Evolutionary conservation across 1,284 basidiomycete genomes (phyloP).

Genomic region (Pseudozyma sp.): DNA sequence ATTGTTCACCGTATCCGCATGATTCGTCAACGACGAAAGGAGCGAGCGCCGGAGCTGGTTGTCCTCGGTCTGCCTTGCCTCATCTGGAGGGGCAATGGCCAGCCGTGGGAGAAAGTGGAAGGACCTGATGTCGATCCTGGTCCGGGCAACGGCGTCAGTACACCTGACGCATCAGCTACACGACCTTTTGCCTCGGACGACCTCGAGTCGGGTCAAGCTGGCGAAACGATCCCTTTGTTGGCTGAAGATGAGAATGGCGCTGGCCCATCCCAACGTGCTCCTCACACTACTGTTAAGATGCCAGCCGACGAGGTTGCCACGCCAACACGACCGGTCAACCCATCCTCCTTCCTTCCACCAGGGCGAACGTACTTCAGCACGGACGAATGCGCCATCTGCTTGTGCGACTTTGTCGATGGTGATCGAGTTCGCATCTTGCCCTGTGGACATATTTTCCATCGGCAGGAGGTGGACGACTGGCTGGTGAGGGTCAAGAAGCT

Average conservation of each 20-base stretch:
- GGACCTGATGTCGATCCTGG: slow-evolving; percentile 49
- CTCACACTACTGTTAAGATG: slow-evolving; percentile 22
- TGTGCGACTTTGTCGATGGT: slow-evolving; percentile 65
- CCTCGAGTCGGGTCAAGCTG: slow-evolving; percentile 29
- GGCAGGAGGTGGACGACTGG: slow-evolving; percentile 67
- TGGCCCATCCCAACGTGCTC: slow-evolving; percentile 37
- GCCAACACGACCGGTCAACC: slow-evolving; percentile 17
- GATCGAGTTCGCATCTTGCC: slow-evolving; percentile 65
- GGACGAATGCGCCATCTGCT: slow-evolving; percentile 67
- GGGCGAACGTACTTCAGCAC: slow-evolving; percentile 59
- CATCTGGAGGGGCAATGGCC: slow-evolving; percentile 62
- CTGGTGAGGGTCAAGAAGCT: slow-evolving; percentile 62
- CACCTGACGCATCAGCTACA: neutral
- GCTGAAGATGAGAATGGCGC: slow-evolving; percentile 48
- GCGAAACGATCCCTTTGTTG: slow-evolving; percentile 39
- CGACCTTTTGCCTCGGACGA: slow-evolving; percentile 20
- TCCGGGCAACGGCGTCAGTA: slow-evolving; percentile 37
- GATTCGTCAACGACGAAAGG: slow-evolving; percentile 58
- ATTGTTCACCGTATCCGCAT: slow-evolving; percentile 61
- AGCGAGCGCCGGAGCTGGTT: slow-evolving; percentile 63
- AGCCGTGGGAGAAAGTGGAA: slow-evolving; percentile 63
- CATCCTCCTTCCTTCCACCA: slow-evolving; percentile 51
- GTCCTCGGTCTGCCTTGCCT: slow-evolving; percentile 64
- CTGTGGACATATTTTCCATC: slow-evolving; percentile 67
- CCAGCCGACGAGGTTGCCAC: neutral